Conservation (phyloP, 1,284 basidiomycete species). For the Agroathelia rolfsii region DNA sequence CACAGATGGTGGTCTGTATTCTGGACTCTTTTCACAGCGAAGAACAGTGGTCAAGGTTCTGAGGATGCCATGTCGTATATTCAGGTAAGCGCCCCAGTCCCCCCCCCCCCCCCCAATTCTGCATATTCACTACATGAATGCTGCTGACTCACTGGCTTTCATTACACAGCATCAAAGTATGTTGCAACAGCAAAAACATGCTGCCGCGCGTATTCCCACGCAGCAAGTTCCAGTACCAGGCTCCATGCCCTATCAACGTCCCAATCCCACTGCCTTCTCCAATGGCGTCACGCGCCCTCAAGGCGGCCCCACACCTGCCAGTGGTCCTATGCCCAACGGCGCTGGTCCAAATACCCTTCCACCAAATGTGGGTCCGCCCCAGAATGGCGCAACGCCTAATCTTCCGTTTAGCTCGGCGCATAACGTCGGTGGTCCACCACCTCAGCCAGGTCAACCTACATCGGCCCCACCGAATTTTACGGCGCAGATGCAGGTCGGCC, state of each 20-base stretch:
- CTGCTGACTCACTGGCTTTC: conserved; percentile 10
- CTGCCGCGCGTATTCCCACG: conserved; percentile 10
- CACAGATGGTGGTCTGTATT: conserved; percentile 80
- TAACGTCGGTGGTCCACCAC: conserved; percentile 32
- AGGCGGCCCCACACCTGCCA: conserved; percentile 13
- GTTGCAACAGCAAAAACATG: conserved; percentile 20
- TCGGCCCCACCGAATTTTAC: conserved; percentile 14
- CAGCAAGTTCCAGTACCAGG: conserved; percentile 6
- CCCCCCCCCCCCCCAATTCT: conserved; percentile 7
- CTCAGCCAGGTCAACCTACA: conserved; percentile 16
- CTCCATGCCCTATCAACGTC: conserved; percentile 7
- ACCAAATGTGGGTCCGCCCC: conserved; percentile 24
- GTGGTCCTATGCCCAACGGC: conserved; percentile 21
- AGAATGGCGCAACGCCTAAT: conserved; percentile 21
- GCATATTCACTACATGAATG: conserved; percentile 8
- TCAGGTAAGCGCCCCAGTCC: conserved; percentile 36
- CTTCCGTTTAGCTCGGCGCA: conserved; percentile 20
- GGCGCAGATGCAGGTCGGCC: conserved; percentile 19
- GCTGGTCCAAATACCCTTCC: conserved; percentile 13
- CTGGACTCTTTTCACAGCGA: conserved; percentile 73
- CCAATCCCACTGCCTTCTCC: conserved; percentile 16
- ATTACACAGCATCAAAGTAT: conserved; percentile 26
- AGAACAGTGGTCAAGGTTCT: conserved; percentile 48
- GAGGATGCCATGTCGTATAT: conserved; percentile 66
- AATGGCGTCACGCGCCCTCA: conserved; percentile 23